phyloP scores from a whole-genome alignment of 2,329 filamentous ascomycete genomes.

The Chaetoscypha palmicola region DNA sequence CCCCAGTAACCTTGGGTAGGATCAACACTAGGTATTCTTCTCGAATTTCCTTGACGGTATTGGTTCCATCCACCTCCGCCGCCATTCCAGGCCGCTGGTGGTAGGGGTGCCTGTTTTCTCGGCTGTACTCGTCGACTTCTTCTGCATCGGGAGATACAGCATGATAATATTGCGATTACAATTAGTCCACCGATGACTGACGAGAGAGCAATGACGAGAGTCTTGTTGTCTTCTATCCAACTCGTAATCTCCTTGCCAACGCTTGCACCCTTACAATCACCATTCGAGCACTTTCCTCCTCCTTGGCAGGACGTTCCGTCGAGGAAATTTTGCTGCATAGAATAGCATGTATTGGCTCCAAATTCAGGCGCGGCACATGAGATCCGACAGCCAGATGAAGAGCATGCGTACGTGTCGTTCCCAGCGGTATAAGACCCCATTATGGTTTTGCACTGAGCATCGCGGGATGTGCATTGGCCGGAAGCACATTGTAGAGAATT shows the following conservation, averaged over 20 bases:
- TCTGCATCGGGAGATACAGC: constrained; percentile 51
- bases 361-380: constrained; percentile 67
- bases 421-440: constrained; percentile 67
- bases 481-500: constrained; percentile 66
- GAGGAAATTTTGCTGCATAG: constrained; percentile 83
- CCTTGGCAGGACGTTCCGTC: constrained; percentile 82
- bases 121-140: constrained; percentile 13
- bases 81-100: constrained; percentile 10
- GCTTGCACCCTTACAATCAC: constrained; percentile 65
- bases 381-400: constrained; percentile 63
- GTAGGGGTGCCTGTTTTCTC: constrained; percentile 10
- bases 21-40: constrained; percentile 1
- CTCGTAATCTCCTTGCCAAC: constrained; percentile 62
- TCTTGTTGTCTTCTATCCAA: constrained; percentile 72
- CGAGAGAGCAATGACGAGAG: constrained; percentile 74
- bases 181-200: constrained; percentile 66
- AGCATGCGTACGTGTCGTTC: constrained; percentile 77
- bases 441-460: constrained; percentile 79
- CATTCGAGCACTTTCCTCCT: constrained; percentile 73
- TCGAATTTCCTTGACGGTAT: neutral
- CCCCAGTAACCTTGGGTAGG: constrained; percentile 1
- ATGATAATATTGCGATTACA: constrained; percentile 61
- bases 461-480: constrained; percentile 88
- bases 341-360: constrained; percentile 58
- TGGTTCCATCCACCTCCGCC: neutral